Evolutionary conservation across 306 rosid genomes (phyloP), one percentile per base, ranked within the genome.

Genomic region (Senna siamea): DNA sequence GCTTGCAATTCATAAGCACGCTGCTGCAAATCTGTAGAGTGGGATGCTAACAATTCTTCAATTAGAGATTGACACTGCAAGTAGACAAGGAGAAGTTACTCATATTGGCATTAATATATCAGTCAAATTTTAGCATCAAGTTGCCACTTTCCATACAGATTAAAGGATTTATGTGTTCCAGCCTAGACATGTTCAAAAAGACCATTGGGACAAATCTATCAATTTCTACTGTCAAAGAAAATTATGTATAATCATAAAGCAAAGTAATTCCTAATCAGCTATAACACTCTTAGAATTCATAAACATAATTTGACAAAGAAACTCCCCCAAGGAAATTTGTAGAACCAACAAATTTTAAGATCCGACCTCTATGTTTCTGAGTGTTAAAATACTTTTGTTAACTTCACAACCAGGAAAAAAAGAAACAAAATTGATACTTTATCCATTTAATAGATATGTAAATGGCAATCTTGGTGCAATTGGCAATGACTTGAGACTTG

Each of bases 1-100:
- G 86, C 89, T 86, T 87, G 98, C 83, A 90, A 85, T 83, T 92
- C 98, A 83, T 92, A 90, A 9, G 98, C 94, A 73, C 95, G 96
- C 73, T 92, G 98, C 85, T 92, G 96, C 87, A 92, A 77, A 84
- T 92, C 98, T 22, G 92, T 90, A 56, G 93, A 92, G 84, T 92
- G 85, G 74, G 98, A 89, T 35, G 98, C 96, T 57, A 90, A 82
- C 78, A 89, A 72, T 73, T 86, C 96, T 83, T 92, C 98, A 69
- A 90, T 75, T 81, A 92, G 85, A 68, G 88, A 80, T 79, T 92
- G 96, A 81, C 92, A 90, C 96, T 92, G 80, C 66, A 78, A 46
- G 69, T 34, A 55, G 73, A 80, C 75, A 72, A 62, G 66, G 55
- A 66, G 47, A 22, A 54, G 79, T 67, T 58, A 72, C 15, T 48